These are phyloP conservation scores for Anthracocystis setariae DNA, from an alignment of 1,284 basidiomycete species.

Conservation along the genomic window DNA sequence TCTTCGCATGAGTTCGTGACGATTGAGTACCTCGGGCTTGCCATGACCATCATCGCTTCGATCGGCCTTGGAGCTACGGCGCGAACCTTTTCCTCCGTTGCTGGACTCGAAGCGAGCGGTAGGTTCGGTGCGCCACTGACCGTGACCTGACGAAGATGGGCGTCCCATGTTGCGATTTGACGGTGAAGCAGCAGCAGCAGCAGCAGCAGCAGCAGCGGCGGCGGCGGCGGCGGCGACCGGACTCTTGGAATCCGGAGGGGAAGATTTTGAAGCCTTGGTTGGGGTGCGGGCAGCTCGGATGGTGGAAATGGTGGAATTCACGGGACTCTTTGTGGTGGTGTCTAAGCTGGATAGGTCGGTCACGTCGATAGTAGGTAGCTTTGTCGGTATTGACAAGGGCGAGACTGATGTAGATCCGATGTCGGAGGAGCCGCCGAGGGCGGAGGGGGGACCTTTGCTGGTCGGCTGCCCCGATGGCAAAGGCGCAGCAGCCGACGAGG, in stretches of 20 bases:
- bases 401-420: constrained; percentile 32
- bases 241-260: background rate
- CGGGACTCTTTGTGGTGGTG: constrained; percentile 3
- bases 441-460: constrained; percentile 7
- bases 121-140: constrained; percentile 28
- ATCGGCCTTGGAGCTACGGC: constrained; percentile 38
- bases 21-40: constrained; percentile 45
- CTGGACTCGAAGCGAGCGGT: background rate
- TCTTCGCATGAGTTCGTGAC: constrained; percentile 62
- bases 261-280: background rate
- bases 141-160: constrained; percentile 20
- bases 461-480: constrained; percentile 6
- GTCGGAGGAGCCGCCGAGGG: constrained; percentile 4
- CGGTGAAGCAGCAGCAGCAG: background rate
- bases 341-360: constrained; percentile 32
- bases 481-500: constrained; percentile 2
- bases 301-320: constrained; percentile 20
- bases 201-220: too few relatives aligned
- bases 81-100: constrained; percentile 24
- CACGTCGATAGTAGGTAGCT: constrained; percentile 42
- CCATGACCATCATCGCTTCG: constrained; percentile 47
- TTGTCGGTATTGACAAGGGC: constrained; percentile 26
- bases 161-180: constrained; percentile 28
- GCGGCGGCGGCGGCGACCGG: too few relatives aligned
- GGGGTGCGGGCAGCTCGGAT: constrained; percentile 1